Evolutionary conservation across 805 yeast species (phyloP).

Genomic region (Naumovozyma castellii): DNA sequence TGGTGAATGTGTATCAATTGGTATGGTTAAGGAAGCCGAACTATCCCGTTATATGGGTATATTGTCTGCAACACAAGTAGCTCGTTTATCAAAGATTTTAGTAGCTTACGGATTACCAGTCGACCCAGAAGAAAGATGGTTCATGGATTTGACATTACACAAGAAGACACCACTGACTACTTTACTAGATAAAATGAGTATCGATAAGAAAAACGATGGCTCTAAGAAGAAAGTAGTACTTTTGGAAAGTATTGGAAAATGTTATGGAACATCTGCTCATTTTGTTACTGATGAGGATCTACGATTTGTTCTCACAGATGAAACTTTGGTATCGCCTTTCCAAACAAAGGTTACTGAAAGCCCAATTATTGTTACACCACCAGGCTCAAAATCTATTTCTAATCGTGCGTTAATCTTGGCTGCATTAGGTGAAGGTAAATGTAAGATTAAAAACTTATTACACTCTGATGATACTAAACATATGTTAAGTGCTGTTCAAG

Average conservation of each 20-base stretch:
- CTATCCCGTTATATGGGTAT: conserved; percentile 85
- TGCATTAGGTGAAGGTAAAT: conserved; percentile 79
- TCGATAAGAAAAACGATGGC: conserved; percentile 95
- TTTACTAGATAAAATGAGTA: conserved; percentile 77
- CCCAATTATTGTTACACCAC: conserved; percentile 53
- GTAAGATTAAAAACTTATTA: conserved; percentile 72
- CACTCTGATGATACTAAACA: conserved; percentile 96
- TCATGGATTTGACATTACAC: conserved; percentile 58
- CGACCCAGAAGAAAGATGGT: conserved; percentile 59
- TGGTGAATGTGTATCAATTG: conserved; percentile 98
- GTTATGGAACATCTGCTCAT: conserved; percentile 83
- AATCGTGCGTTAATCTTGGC: conserved; percentile 91
- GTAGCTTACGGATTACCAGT: conserved; percentile 82
- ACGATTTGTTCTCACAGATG: conserved; percentile 74
- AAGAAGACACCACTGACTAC: conserved; percentile 67
- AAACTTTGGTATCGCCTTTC: conserved; percentile 58
- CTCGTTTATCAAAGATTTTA: conserved; percentile 74
- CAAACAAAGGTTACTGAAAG: conserved; percentile 18
- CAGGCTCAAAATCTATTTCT: conserved; percentile 95
- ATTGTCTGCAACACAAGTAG: conserved; percentile 85
- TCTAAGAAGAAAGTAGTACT: conserved; percentile 78
- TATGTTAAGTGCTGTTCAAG: conserved; percentile 80
- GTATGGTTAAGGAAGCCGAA: conserved; percentile 91
- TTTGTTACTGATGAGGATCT: conserved; percentile 73
- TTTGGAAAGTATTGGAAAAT: conserved; percentile 75